phyloP scores from a whole-genome alignment of 768 basidiomycete species.

The Coprinopsis cinerea region DNA sequence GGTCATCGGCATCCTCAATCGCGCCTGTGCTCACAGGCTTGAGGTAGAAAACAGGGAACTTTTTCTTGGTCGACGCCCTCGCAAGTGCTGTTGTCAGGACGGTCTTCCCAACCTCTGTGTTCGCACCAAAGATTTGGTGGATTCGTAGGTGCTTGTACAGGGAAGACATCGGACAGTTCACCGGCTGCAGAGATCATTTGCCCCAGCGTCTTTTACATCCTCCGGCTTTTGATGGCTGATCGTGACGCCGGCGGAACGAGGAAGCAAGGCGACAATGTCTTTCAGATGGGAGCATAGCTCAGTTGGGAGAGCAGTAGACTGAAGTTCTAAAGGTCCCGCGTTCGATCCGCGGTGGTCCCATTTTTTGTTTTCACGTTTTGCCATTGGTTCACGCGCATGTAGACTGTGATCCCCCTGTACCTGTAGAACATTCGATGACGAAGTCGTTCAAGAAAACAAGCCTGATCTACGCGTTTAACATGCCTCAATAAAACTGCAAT shows the following conservation, averaged over 20 bases:
- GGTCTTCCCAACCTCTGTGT: conserved; percentile 96
- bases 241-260: no score
- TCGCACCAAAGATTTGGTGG: conserved; percentile 92
- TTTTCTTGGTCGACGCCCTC: conserved; percentile 60
- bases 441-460: no score
- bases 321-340: conserved; percentile 6
- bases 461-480: no score
- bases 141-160: conserved; percentile 82
- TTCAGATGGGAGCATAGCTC: conserved; percentile 7
- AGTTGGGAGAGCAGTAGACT: conserved; percentile 8
- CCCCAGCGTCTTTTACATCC: not conserved
- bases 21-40: conserved; percentile 94
- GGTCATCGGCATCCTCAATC: conserved; percentile 74
- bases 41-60: conserved; percentile 56
- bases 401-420: no score
- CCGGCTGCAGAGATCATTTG: not conserved
- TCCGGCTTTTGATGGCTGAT: not conserved
- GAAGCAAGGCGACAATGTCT: not conserved
- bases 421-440: no score
- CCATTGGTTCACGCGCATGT: no score
- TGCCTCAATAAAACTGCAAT: no score
- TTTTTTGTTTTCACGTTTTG: not conserved
- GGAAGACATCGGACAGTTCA: conserved; percentile 50
- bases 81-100: conserved; percentile 82
- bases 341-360: conserved; percentile 1